These are phyloP conservation scores for Fraxinus sp. DNA, from an alignment of 305 asterid species.

Conservation along the genomic window DNA sequence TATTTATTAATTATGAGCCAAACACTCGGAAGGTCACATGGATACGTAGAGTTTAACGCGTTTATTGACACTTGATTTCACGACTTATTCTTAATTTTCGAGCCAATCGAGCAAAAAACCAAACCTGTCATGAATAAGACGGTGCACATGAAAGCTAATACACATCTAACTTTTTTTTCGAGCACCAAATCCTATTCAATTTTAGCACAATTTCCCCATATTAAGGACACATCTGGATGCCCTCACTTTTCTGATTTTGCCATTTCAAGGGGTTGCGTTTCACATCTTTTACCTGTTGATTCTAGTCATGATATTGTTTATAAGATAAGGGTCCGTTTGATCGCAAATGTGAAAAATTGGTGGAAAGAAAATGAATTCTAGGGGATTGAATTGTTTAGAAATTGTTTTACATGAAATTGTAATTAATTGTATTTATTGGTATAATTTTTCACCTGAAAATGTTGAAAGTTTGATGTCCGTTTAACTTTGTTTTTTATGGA, in stretches of 20 bases:
- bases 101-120: not conserved
- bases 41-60: not conserved
- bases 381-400: too few relatives aligned
- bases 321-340: too few relatives aligned
- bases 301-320: too few relatives aligned
- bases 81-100: not conserved
- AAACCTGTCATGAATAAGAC: not conserved
- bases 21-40: too few relatives aligned
- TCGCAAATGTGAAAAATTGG: too few relatives aligned
- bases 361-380: too few relatives aligned
- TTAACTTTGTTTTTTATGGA: too few relatives aligned
- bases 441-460: too few relatives aligned
- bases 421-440: too few relatives aligned
- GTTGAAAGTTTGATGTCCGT: too few relatives aligned
- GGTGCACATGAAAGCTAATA: not conserved
- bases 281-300: not conserved
- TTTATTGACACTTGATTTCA: not conserved
- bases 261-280: not conserved
- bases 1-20: too few relatives aligned
- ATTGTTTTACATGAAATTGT: too few relatives aligned
- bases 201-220: not conserved
- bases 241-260: not conserved
- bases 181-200: not conserved
- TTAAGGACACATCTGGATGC: not conserved
- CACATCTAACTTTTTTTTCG: not conserved